A percentile compares a stretch with the other conserved stretches of the same genome.
Conservation (phyloP, 148 eudicot species). For the Fagopyrum tataricum region DNA sequence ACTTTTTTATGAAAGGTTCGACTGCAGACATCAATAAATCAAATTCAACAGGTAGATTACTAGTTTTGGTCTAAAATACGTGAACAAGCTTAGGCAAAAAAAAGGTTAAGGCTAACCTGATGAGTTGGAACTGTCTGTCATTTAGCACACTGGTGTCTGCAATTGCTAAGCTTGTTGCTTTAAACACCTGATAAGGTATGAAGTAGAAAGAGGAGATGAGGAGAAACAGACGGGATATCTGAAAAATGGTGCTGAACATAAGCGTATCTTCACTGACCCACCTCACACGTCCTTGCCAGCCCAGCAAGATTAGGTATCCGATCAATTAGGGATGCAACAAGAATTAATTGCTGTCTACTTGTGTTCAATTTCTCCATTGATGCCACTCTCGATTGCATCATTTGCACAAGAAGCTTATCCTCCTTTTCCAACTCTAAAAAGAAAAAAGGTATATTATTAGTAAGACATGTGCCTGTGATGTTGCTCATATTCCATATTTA, state of each 20-base stretch:
- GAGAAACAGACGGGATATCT: slow-evolving; percentile 1
- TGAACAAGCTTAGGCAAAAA: not conserved
- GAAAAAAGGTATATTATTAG: slow-evolving; percentile 14
- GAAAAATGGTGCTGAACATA: slow-evolving; percentile 2
- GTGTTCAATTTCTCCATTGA: slow-evolving; percentile 56
- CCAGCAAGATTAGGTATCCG: slow-evolving; percentile 99
- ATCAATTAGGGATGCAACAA: slow-evolving; percentile 87
- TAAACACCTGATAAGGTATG: slow-evolving; percentile 59
- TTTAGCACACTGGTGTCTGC: slow-evolving; percentile 61
- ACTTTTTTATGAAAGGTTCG: not conserved
- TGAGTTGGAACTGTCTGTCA: slow-evolving; percentile 95
- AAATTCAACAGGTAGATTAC: not conserved
- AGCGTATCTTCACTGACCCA: slow-evolving; percentile 17
- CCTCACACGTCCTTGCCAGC: slow-evolving; percentile 96
- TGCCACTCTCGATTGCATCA: slow-evolving; percentile 50
- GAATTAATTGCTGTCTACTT: slow-evolving; percentile 66
- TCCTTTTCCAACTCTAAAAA: slow-evolving; percentile 70
- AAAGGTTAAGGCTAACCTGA: slow-evolving; percentile 45
- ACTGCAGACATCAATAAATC: not conserved
- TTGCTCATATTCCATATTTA: not conserved
- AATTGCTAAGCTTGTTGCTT: slow-evolving; percentile 68
- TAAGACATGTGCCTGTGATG: not conserved
- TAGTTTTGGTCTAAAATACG: not conserved
- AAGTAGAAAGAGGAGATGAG: slow-evolving; percentile 10
- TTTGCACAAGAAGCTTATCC: slow-evolving; percentile 75